phyloP scores from a whole-genome alignment of 2,329 filamentous ascomycete genomes.

The Sporothrix brunneoviolacea region DNA sequence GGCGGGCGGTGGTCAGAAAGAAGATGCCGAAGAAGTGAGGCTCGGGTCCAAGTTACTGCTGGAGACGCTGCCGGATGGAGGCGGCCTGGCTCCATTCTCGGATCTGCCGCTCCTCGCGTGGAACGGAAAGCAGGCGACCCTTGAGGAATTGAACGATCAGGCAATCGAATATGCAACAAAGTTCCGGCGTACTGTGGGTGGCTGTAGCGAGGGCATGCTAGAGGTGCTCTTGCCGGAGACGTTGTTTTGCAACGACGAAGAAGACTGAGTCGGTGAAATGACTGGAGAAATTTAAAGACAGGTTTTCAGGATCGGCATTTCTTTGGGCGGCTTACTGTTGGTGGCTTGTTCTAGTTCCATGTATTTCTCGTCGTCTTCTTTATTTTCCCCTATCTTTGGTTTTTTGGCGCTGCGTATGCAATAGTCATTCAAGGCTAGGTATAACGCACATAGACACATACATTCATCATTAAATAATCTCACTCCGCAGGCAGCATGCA shows the following conservation, averaged over 20 bases:
- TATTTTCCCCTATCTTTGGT: no score
- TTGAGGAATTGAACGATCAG: slow-evolving; percentile 34
- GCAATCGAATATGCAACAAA: slow-evolving; percentile 46
- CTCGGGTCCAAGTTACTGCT: slow-evolving; percentile 42
- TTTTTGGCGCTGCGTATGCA: no score
- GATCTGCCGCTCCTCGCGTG: slow-evolving; percentile 57
- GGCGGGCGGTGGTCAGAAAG: slow-evolving; percentile 16
- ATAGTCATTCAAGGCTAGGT: no score
- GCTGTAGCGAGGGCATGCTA: slow-evolving; percentile 42
- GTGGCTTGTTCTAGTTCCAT: no score
- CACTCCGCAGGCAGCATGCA: no score
- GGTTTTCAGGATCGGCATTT: no score
- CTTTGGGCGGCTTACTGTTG: no score
- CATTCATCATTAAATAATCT: no score
- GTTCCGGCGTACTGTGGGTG: slow-evolving; percentile 62
- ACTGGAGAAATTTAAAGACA: no score
- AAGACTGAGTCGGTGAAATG: not conserved
- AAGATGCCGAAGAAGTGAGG: slow-evolving; percentile 22
- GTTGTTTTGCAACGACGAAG: slow-evolving; percentile 15
- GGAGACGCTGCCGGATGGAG: slow-evolving; percentile 38
- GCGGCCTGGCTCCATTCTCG: slow-evolving; percentile 36
- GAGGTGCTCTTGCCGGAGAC: slow-evolving; percentile 14
- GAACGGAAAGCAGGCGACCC: slow-evolving; percentile 46
- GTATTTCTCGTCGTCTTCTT: no score
- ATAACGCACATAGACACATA: no score